phyloP scores from a whole-genome alignment of 1,284 basidiomycete species.

The Ustilago cynodontis region DNA sequence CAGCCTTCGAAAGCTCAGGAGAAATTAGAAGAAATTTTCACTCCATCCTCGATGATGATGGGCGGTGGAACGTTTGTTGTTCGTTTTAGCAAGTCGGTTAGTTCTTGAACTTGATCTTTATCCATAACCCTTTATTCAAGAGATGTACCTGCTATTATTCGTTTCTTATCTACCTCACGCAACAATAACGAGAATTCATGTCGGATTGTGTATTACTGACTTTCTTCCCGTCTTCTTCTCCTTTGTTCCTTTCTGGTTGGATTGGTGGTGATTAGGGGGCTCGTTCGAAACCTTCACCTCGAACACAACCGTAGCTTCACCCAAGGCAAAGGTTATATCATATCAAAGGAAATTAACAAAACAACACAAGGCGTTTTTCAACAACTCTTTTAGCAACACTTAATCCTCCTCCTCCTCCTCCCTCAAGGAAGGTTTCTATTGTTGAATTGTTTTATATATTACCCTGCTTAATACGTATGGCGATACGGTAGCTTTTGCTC shows the following conservation, averaged over 20 bases:
- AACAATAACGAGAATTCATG: slow-evolving; percentile 1
- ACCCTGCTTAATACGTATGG: too few species aligned
- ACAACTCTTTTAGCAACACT: slow-evolving; percentile 34
- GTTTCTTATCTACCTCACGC: background rate
- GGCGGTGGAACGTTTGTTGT: slow-evolving; percentile 2
- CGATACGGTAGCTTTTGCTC: too few species aligned
- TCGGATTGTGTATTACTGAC: background rate
- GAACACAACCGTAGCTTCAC: slow-evolving; percentile 5
- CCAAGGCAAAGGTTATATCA: background rate
- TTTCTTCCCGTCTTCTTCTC: background rate
- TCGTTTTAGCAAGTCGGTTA: background rate
- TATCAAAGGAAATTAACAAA: slow-evolving; percentile 19
- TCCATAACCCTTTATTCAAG: too few species aligned
- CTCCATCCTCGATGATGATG: background rate
- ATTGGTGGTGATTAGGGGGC: too few species aligned
- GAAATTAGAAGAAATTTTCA: slow-evolving; percentile 1
- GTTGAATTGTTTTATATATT: background rate
- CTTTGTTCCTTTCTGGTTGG: background rate
- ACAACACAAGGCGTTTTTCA: slow-evolving; percentile 43
- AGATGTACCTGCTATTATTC: too few species aligned
- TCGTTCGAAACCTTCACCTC: slow-evolving; percentile 29
- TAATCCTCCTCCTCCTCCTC: slow-evolving; percentile 5
- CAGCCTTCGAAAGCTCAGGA: background rate
- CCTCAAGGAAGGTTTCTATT: background rate
- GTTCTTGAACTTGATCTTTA: background rate